phyloP scores from a whole-genome alignment of 2,329 filamentous ascomycete genomes.

The Uncinocarpus reesii region DNA sequence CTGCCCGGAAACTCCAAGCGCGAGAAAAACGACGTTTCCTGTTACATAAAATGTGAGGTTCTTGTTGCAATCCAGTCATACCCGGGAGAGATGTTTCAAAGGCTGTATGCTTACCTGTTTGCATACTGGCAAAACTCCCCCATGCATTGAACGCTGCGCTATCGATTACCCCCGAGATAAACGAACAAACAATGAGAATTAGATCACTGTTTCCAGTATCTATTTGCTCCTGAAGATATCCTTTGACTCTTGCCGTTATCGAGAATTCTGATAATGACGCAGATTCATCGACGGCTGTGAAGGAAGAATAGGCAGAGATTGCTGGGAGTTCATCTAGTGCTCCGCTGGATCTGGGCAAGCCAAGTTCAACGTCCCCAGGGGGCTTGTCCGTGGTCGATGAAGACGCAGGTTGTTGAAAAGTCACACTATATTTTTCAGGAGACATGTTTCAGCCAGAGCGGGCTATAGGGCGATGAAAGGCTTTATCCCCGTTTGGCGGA shows the following conservation, averaged over 20 bases:
- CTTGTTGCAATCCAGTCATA: neutral
- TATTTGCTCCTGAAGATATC: conserved; percentile 15
- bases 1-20: conserved; percentile 34
- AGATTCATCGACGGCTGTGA: conserved; percentile 14
- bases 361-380: conserved; percentile 1
- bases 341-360: neutral
- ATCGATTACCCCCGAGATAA: conserved; percentile 17
- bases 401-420: conserved; percentile 6
- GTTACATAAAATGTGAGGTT: neutral
- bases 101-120: conserved; percentile 14
- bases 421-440: neutral
- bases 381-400: neutral
- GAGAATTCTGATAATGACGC: neutral
- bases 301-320: conserved; percentile 15
- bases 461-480: neutral
- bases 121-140: conserved; percentile 19
- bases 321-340: conserved; percentile 3
- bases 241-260: neutral
- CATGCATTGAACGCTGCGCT: conserved; percentile 18
- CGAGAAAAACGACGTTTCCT: conserved; percentile 39
- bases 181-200: conserved; percentile 16
- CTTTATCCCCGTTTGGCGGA: neutral
- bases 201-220: conserved; percentile 13
- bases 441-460: neutral
- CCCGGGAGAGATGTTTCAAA: neutral